phyloP scores from a whole-genome alignment of 129 eudicot species.

The Solidago caesia region DNA sequence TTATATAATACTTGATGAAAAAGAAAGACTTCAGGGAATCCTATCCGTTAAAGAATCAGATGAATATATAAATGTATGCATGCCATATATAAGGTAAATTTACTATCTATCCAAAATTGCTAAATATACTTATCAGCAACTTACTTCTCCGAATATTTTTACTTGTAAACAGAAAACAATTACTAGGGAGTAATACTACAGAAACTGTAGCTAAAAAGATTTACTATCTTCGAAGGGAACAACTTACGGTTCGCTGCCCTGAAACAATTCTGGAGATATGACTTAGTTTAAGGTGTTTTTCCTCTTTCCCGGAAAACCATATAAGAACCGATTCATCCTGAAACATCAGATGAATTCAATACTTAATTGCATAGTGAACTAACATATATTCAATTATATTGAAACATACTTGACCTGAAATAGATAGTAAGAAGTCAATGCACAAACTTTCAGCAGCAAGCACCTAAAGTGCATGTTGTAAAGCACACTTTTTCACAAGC shows the following conservation, averaged over 20 bases:
- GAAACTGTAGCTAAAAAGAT: conserved; percentile 1
- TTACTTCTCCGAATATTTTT: background rate
- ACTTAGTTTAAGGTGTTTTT: conserved; percentile 83
- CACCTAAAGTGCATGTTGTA: conserved; percentile 16
- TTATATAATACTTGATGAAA: background rate
- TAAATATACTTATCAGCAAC: conserved; percentile 6
- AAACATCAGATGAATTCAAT: conserved; percentile 21
- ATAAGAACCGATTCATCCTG: conserved; percentile 95
- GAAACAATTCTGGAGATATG: conserved; percentile 87
- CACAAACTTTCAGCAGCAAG: conserved; percentile 20
- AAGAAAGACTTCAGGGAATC: background rate
- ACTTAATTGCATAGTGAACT: conserved; percentile 3
- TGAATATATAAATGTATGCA: conserved; percentile 9
- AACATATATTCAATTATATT: conserved; percentile 10
- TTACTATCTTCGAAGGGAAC: conserved; percentile 16
- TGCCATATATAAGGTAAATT: conserved; percentile 2
- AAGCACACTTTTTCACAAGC: conserved; percentile 15
- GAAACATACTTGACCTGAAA: conserved; percentile 9
- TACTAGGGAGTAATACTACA: background rate
- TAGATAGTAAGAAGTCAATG: conserved; percentile 2
- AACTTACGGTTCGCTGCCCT: conserved; percentile 98
- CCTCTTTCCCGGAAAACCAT: conserved; percentile 96
- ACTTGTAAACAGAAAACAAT: conserved; percentile 14
- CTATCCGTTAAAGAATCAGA: background rate
- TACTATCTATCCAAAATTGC: conserved; percentile 3